Percentiles rank a stretch among this genome's conserved stretches.
Evolutionary conservation across 176 grass and related monocot species (phyloP).

Genomic region (Hsuehochloa calcarea): DNA sequence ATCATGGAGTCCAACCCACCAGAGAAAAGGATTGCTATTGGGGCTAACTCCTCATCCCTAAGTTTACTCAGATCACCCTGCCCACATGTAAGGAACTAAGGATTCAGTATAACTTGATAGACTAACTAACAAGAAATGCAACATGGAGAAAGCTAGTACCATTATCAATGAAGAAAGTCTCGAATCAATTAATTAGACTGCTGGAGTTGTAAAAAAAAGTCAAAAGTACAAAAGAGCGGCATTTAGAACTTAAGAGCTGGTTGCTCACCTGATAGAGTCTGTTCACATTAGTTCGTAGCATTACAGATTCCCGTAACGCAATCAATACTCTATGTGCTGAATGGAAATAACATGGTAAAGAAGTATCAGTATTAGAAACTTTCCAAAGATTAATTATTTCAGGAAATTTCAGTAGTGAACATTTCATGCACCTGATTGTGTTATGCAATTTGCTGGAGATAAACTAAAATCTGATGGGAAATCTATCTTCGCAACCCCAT

Average conservation of each 20-base stretch:
- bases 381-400: background rate
- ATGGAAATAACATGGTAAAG: slow-evolving; percentile 30
- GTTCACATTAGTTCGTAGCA: slow-evolving; percentile 63
- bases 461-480: slow-evolving; percentile 21
- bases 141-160: background rate
- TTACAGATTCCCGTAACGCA: slow-evolving; percentile 77
- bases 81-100: slow-evolving; percentile 25
- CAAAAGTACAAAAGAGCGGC: background rate
- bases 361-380: slow-evolving; percentile 30
- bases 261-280: slow-evolving; percentile 49
- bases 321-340: slow-evolving; percentile 56
- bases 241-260: slow-evolving; percentile 1
- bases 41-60: slow-evolving; percentile 48
- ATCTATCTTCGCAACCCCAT: background rate
- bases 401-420: slow-evolving; percentile 11
- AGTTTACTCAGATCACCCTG: slow-evolving; percentile 46
- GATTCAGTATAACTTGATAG: slow-evolving; percentile 7
- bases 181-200: background rate
- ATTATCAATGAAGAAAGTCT: background rate
- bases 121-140: slow-evolving; percentile 28
- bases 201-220: slow-evolving; percentile 1
- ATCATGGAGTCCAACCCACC: slow-evolving; percentile 97
- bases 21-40: slow-evolving; percentile 88
- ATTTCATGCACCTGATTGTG: slow-evolving; percentile 22
- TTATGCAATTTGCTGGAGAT: slow-evolving; percentile 24